Evolutionary conservation across 257 asterid genomes (phyloP).

Genomic region (Fraxinus anomala): DNA sequence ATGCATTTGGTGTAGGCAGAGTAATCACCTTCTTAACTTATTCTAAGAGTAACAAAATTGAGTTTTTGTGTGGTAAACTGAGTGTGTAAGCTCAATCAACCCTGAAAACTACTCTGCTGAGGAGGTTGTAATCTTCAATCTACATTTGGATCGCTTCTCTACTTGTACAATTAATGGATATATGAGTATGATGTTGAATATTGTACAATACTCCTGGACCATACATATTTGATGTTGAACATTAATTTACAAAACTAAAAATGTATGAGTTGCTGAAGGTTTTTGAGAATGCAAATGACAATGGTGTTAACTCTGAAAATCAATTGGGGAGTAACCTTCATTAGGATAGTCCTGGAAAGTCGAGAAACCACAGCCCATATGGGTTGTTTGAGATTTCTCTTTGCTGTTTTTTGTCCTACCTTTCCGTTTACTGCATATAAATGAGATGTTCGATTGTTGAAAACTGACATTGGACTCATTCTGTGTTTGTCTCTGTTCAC

Average conservation of each 20-base stretch:
- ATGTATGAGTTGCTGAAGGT: not conserved
- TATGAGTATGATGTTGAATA: not conserved
- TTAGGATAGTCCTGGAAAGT: not conserved
- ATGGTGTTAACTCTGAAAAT: not conserved
- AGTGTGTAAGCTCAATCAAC: not conserved
- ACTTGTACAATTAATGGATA: not conserved
- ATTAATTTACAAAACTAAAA: not conserved
- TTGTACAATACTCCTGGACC: not conserved
- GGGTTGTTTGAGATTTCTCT: not conserved
- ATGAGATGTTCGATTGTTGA: not conserved
- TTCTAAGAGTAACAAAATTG: not conserved
- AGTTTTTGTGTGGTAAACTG: not conserved
- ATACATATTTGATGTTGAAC: not conserved
- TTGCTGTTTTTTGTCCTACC: not conserved
- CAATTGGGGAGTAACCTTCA: not conserved
- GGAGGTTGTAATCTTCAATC: not conserved
- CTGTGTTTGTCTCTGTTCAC: not conserved
- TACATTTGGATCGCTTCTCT: not conserved
- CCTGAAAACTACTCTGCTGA: not conserved
- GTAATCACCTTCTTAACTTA: not conserved
- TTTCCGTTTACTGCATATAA: not conserved
- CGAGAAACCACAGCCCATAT: not conserved
- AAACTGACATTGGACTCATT: not conserved
- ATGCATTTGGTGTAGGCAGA: not conserved
- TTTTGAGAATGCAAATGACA: not conserved